phyloP scores from a whole-genome alignment of 208 protist genomes.

The Crithidia fasciculata region DNA sequence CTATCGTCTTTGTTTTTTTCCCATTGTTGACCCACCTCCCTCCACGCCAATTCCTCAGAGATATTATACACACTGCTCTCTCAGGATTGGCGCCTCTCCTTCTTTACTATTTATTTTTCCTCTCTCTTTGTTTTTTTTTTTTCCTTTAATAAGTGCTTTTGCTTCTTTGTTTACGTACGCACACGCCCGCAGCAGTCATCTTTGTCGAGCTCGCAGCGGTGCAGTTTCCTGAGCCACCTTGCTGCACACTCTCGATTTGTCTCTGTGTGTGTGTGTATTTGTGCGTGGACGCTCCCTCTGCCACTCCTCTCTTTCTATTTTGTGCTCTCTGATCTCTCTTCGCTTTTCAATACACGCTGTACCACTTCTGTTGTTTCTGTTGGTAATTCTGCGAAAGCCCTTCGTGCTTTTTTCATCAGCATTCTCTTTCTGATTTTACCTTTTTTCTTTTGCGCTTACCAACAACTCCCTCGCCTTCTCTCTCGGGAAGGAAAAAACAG shows the following conservation, averaged over 20 bases:
- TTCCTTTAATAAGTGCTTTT: neutral
- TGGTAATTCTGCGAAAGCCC: too few species aligned
- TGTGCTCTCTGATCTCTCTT: slow-evolving; percentile 1
- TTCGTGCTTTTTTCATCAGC: neutral
- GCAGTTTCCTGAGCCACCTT: too few species aligned
- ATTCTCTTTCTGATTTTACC: neutral
- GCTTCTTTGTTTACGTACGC: neutral
- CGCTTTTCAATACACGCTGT: neutral
- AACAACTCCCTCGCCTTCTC: too few species aligned
- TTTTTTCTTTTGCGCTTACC: neutral
- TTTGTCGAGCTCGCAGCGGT: too few species aligned
- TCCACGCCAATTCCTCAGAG: too few species aligned
- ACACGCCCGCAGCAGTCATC: neutral
- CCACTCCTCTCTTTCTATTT: neutral
- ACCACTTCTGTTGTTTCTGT: neutral
- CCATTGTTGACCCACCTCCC: too few species aligned
- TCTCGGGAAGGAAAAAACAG: neutral
- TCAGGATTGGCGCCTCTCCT: too few species aligned
- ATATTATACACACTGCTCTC: too few species aligned
- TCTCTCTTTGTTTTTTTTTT: neutral
- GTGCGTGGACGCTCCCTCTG: too few species aligned
- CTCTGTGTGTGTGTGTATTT: neutral
- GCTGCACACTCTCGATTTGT: neutral
- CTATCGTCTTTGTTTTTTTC: too few species aligned
- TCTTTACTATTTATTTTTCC: neutral